These are phyloP conservation scores for Termitomyces sp. DNA, from an alignment of 768 basidiomycete species.

Conservation along the genomic window DNA sequence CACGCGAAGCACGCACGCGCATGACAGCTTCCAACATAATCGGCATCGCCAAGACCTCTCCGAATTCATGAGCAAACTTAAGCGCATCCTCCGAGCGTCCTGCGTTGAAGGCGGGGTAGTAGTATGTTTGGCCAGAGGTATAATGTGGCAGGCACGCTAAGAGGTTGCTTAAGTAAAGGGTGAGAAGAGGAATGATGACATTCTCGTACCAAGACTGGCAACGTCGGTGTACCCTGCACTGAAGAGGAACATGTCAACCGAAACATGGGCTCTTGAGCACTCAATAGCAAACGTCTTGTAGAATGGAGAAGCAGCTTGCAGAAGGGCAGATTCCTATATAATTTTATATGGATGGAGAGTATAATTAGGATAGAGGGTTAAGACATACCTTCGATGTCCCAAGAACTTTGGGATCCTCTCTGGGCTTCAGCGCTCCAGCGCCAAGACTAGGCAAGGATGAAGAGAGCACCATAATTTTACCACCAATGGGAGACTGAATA, in stretches of 20 bases:
- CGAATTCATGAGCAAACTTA: constrained; percentile 98
- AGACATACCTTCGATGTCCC: constrained; percentile 80
- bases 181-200: background rate
- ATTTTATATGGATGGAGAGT: background rate
- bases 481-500: constrained; percentile 80
- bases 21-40: constrained; percentile 97
- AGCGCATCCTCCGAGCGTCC: constrained; percentile 90
- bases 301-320: constrained; percentile 91
- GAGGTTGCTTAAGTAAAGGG: background rate
- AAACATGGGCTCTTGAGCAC: constrained; percentile 93
- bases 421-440: constrained; percentile 87
- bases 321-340: constrained; percentile 76
- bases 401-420: constrained; percentile 94
- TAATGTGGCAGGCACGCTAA: constrained; percentile 91
- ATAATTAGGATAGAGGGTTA: background rate
- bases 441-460: constrained; percentile 85
- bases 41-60: constrained; percentile 86
- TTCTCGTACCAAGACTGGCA: constrained; percentile 70
- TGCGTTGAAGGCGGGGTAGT: constrained; percentile 98
- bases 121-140: constrained; percentile 96
- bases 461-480: constrained; percentile 74
- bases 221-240: constrained; percentile 92
- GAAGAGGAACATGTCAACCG: constrained; percentile 99
- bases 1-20: constrained; percentile 95
- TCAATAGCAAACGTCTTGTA: constrained; percentile 99